These are phyloP conservation scores for Botrytis galanthina DNA, from an alignment of 2,329 filamentous ascomycete genomes.

Conservation along the genomic window DNA sequence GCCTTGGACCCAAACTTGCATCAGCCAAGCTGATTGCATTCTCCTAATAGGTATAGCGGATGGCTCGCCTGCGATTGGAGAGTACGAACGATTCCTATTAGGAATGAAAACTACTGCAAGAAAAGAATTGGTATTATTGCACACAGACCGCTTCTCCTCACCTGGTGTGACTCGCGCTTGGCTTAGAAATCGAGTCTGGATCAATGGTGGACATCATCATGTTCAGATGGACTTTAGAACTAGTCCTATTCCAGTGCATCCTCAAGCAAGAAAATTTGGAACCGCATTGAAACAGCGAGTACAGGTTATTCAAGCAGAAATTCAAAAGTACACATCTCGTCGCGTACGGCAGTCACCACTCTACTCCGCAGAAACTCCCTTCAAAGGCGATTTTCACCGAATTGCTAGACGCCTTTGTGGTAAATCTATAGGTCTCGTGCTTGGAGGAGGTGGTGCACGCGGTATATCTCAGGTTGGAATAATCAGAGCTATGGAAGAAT, in stretches of 20 bases:
- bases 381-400: constrained; percentile 95
- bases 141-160: constrained; percentile 81
- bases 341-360: constrained; percentile 83
- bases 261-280: constrained; percentile 74
- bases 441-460: constrained; percentile 89
- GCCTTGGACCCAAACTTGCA: constrained; percentile 97
- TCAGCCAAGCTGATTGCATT: constrained; percentile 94
- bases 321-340: constrained; percentile 96
- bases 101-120: constrained; percentile 96
- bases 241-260: constrained; percentile 72
- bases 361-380: constrained; percentile 87
- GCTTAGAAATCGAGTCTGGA: constrained; percentile 92
- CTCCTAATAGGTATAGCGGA: constrained; percentile 89
- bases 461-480: constrained; percentile 92
- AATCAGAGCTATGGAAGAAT: constrained; percentile 92
- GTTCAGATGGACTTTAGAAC: constrained; percentile 90
- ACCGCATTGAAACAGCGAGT: constrained; percentile 87
- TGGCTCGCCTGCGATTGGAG: constrained; percentile 83
- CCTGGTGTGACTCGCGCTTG: constrained; percentile 84
- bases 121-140: constrained; percentile 87
- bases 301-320: constrained; percentile 92
- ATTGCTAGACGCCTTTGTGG: constrained; percentile 86
- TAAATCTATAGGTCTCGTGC: constrained; percentile 89
- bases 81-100: constrained; percentile 93
- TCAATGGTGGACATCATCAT: constrained; percentile 96